Evolutionary conservation across 805 yeast genomes (phyloP), one percentile per base, ranked within the genome.

Genomic region (Suhomyces prunicola): DNA sequence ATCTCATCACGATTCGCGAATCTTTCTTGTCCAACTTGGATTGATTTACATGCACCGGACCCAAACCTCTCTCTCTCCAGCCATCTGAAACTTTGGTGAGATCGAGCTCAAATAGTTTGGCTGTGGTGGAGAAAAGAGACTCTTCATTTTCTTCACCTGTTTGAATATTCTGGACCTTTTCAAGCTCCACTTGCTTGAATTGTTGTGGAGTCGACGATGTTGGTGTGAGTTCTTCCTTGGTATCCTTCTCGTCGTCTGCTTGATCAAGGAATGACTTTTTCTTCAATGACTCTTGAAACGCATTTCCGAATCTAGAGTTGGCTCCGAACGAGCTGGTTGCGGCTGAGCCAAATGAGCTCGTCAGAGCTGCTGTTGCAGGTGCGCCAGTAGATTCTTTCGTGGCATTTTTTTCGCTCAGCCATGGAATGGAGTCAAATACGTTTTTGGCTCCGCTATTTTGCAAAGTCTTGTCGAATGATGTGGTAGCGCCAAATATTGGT

Each of bases 11-110:
- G 9, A 94, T 67, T 60, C 99, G 82, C 0, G 86, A 77, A 51
- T 79, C 80, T 40, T 67, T 64, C 7, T 69, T 63, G 45, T 72
- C 70, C 9, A 60, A 57, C 24, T 61, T 55, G 2, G 76, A 68
- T 57, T 73, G 74, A 68, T 94, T 93, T 24, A 94, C 79, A 65
- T 90, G 96, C n/a, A 94, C 71, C 4, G 83, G 79, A 2, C 99
- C 99, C 42, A 88, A 78, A 23, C 99, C 99, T 63, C 94, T 83
- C 70, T 94, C 99, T 67, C 90, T 94, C 99, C 99, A 94, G 2
- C 97, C 97, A 15, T 79, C 83, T 7, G 80, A 67, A 3, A 87
- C 76, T 36, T 84, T 80, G 0, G 85, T 73, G 29, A 92, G 73
- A 61, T 88, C 88, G 60, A 90, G 72, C 29, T 82, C 84, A 65